Percentiles rank a stretch among this genome's conserved stretches.
phyloP scores from a whole-genome alignment of 1,284 basidiomycete genomes.

The Stygiomarasmius scandens region DNA sequence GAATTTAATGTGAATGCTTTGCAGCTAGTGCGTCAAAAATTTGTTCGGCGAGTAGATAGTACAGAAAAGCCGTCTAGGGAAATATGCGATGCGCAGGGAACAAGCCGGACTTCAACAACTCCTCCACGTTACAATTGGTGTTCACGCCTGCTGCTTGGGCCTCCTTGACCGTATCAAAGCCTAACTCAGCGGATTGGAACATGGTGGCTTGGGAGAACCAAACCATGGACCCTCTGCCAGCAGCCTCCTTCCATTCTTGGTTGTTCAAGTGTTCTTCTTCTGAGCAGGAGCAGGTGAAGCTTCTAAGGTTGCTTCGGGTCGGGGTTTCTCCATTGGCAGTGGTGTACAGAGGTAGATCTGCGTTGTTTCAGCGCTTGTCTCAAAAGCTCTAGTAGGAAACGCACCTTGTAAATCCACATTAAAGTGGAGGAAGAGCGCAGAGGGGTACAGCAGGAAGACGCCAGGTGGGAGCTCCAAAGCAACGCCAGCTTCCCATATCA shows the following conservation, averaged over 20 bases:
- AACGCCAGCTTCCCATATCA: constrained; percentile 25
- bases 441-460: constrained; percentile 21
- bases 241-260: constrained; percentile 4
- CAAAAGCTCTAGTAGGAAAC: constrained; percentile 1
- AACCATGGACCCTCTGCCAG: constrained; percentile 16
- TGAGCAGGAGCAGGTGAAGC: not conserved
- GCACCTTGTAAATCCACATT: constrained; percentile 23
- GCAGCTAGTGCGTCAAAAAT: no score
- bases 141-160: constrained; percentile 1
- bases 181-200: constrained; percentile 17
- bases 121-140: not conserved
- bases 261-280: not conserved
- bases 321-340: not conserved
- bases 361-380: no score
- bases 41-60: no score
- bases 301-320: constrained; percentile 7
- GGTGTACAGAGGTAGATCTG: constrained; percentile 1
- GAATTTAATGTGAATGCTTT: no score
- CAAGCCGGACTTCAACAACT: not conserved
- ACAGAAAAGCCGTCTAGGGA: no score
- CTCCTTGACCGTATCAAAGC: constrained; percentile 5
- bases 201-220: constrained; percentile 20
- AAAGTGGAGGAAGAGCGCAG: constrained; percentile 25
- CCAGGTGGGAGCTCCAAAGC: constrained; percentile 23
- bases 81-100: no score